These are phyloP conservation scores for Stagonosporopsis vannaccii DNA, from an alignment of 2,329 filamentous ascomycete species.

Conservation along the genomic window DNA sequence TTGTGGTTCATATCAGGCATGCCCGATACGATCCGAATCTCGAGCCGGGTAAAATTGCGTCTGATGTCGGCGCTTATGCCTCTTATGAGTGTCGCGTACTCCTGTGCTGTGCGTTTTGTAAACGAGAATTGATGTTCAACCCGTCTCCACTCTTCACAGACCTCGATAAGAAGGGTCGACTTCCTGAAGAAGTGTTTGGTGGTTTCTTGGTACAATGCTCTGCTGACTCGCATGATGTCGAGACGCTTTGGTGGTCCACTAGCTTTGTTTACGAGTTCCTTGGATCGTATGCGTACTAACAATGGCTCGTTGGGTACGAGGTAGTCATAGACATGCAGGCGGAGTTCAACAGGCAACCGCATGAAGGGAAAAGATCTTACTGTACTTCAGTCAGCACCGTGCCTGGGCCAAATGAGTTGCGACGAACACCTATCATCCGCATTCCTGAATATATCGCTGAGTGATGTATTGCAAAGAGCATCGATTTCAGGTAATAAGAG, in stretches of 20 bases:
- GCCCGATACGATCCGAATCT: constrained; percentile 17
- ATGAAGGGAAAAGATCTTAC: constrained; percentile 34
- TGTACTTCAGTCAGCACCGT: constrained; percentile 14
- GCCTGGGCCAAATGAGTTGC: no score
- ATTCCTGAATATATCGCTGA: constrained; percentile 17
- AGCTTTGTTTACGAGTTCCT: not conserved
- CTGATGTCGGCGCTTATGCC: constrained; percentile 18
- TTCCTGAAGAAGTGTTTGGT: constrained; percentile 24
- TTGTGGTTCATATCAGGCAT: not conserved
- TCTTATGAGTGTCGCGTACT: constrained; percentile 16
- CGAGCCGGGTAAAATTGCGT: constrained; percentile 19
- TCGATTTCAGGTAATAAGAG: constrained; percentile 27
- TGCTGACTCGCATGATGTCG: constrained; percentile 28
- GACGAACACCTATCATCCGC: constrained; percentile 27
- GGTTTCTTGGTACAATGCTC: constrained; percentile 27
- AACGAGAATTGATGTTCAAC: not conserved
- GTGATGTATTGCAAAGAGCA: constrained; percentile 25
- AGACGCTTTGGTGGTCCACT: constrained; percentile 14
- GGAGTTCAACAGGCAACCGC: constrained; percentile 33
- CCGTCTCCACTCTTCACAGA: not conserved
- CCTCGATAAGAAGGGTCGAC: constrained; percentile 22
- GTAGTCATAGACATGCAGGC: constrained; percentile 29
- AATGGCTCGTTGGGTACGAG: constrained; percentile 25
- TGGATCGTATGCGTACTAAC: constrained; percentile 9
- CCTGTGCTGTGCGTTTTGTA: not conserved